These are phyloP conservation scores for Hemerocallis citrina DNA, from an alignment of 106 monocot genomes.

Conservation along the genomic window DNA sequence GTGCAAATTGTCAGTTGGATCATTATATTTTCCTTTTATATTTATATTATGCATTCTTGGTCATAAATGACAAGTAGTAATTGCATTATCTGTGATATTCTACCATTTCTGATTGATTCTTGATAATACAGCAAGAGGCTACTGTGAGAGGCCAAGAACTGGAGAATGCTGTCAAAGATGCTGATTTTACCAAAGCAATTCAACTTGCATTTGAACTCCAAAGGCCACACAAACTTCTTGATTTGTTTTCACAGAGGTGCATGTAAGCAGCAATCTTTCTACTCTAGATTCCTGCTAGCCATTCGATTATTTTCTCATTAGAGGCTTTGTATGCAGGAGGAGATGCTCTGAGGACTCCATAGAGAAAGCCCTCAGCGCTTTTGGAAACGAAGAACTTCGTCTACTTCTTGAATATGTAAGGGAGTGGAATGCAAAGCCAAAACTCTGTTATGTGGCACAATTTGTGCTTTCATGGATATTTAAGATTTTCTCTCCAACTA, in stretches of 20 bases:
- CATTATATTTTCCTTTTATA: too few species aligned
- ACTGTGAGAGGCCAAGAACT: conserved; percentile 75
- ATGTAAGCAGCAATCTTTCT: conserved; percentile 26
- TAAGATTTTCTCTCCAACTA: conserved; percentile 57
- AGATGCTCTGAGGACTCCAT: conserved; percentile 25
- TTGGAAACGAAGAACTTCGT: conserved; percentile 73
- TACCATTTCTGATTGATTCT: not conserved
- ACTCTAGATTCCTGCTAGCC: not conserved
- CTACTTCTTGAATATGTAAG: conserved; percentile 80
- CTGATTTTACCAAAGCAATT: conserved; percentile 76
- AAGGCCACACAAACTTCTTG: conserved; percentile 75
- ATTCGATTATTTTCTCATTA: conserved; percentile 4
- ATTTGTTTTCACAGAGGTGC: conserved; percentile 59
- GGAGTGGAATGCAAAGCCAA: conserved; percentile 97
- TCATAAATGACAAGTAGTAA: not conserved
- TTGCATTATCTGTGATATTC: not conserved
- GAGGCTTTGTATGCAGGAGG: conserved; percentile 30
- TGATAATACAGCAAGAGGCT: conserved; percentile 53
- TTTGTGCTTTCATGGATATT: conserved; percentile 62
- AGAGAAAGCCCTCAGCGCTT: conserved; percentile 44
- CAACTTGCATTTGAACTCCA: conserved; percentile 89
- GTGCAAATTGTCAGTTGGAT: too few species aligned
- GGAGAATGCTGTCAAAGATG: conserved; percentile 76
- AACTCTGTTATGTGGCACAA: conserved; percentile 85
- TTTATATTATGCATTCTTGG: too few species aligned